Percentiles rank a stretch among this genome's conserved stretches.
Conservation (phyloP, 345 rosid species). For the Alliaria petiolata region DNA sequence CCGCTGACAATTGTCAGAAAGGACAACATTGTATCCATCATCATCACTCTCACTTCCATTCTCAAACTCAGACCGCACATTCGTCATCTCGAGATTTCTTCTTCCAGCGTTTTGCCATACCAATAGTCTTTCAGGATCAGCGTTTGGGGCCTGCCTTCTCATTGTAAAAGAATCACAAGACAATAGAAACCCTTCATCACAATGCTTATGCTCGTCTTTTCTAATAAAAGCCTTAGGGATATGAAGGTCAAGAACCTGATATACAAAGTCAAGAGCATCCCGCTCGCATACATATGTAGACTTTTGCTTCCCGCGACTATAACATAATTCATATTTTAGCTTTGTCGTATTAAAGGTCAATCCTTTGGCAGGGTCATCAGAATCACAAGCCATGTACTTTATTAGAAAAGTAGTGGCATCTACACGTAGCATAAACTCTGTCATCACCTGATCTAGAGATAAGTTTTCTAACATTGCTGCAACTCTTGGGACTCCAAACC, state of each 20-base stretch:
- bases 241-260: conserved; percentile 85
- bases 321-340: conserved; percentile 70
- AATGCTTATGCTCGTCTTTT: conserved; percentile 59
- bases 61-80: conserved; percentile 93
- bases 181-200: conserved; percentile 79
- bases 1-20: conserved; percentile 92
- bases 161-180: conserved; percentile 90
- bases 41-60: conserved; percentile 95
- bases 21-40: conserved; percentile 86
- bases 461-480: conserved; percentile 64
- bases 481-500: conserved; percentile 80
- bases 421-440: conserved; percentile 82
- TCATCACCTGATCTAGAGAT: conserved; percentile 85
- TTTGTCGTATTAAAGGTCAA: conserved; percentile 67
- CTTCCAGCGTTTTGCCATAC: conserved; percentile 99
- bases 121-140: conserved; percentile 70
- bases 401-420: conserved; percentile 67
- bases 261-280: conserved; percentile 86
- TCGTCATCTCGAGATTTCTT: conserved; percentile 87
- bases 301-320: conserved; percentile 79
- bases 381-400: conserved; percentile 64
- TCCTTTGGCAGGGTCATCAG: conserved; percentile 92
- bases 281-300: conserved; percentile 83
- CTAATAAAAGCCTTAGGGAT: conserved; percentile 61
- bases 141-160: conserved; percentile 88